phyloP scores from a whole-genome alignment of 306 rosid genomes.

The Sechiopsis laciniata region DNA sequence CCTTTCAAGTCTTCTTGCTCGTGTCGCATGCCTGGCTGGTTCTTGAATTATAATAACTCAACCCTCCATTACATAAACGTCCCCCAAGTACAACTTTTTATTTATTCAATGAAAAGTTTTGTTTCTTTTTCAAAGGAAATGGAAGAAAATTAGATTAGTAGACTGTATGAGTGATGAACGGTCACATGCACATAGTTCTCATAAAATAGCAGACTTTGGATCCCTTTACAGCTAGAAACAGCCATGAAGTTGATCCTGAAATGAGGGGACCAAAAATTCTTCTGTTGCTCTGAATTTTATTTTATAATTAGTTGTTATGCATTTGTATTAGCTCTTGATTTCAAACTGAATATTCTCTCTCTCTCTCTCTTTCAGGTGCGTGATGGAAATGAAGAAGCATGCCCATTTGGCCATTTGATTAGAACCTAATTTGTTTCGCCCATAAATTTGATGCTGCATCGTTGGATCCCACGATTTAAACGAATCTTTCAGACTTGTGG shows the following conservation, averaged over 20 bases:
- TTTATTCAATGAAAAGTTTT: no score
- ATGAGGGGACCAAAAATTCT: slow-evolving; percentile 9
- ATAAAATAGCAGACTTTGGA: background rate
- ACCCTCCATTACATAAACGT: no score
- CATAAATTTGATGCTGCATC: slow-evolving; percentile 7
- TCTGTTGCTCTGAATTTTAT: no score
- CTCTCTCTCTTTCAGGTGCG: slow-evolving; percentile 1
- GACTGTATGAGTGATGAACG: background rate
- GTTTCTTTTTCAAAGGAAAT: background rate
- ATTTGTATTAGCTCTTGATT: background rate
- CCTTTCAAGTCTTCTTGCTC: slow-evolving; percentile 3
- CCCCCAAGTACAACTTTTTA: no score
- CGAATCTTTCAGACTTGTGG: slow-evolving; percentile 1
- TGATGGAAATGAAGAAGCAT: background rate
- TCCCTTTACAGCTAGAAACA: slow-evolving; percentile 21
- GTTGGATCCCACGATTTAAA: background rate
- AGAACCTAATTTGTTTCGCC: background rate
- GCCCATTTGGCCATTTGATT: background rate
- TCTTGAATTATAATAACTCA: background rate
- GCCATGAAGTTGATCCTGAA: slow-evolving; percentile 8
- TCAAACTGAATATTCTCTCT: slow-evolving; percentile 5
- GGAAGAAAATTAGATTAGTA: background rate
- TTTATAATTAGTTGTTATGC: background rate
- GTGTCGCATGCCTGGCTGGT: slow-evolving; percentile 22
- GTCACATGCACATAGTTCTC: slow-evolving; percentile 7